Evolutionary conservation across 495 filamentous ascomycete species (phyloP), one percentile per base, ranked within the genome.

Genomic region (Amphirosellinia nigrospora): DNA sequence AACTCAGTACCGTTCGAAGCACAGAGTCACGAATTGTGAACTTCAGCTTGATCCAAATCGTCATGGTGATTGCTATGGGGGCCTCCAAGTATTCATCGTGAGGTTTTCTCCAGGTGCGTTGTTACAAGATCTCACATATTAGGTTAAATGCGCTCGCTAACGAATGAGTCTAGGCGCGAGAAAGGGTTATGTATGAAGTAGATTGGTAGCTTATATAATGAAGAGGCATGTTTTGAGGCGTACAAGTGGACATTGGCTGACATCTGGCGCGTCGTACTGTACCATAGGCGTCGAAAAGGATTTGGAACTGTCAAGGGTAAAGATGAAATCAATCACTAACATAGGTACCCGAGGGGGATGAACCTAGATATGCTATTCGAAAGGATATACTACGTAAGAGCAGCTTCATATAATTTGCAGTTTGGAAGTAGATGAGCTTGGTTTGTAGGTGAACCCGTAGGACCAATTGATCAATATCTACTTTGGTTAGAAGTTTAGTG

Each of bases 61-160:
- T 89, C 70, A 89, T 98, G 88, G 96, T 98, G 87, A 87, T 98
- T 71, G 91, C 90, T 50, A 99, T 99, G 96, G 96, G 94, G 94
- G 89, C 38, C 82, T 99, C 78, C 96, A 99, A 84, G 96, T 99
- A 38, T 98, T 99, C 77, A 90, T 99, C 76, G 96, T 99, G 72
- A 83, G 94, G 68, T 98, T 98, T 89, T 82, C 98, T 99, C 87
- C 95, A 97, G 85, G 94, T 86, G 80, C 56, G 82, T 72, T 58
- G 6, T 41, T n/a, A 19, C 56, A 43, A 6, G 2, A 53, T 32
- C 15, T 23, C 32, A 50, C 48, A 10, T 45, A 56, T 16, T 1
- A 21, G 0, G 10, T 15, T 26, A 21, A 34, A 19, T 52, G 58
- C 19, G 59, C 8, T 63, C 23, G 69, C 77, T 80, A 70, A 75